Base-by-base conservation (phyloP, 1,139 yeast genomes). In the Williopsis jadinii region DNA sequence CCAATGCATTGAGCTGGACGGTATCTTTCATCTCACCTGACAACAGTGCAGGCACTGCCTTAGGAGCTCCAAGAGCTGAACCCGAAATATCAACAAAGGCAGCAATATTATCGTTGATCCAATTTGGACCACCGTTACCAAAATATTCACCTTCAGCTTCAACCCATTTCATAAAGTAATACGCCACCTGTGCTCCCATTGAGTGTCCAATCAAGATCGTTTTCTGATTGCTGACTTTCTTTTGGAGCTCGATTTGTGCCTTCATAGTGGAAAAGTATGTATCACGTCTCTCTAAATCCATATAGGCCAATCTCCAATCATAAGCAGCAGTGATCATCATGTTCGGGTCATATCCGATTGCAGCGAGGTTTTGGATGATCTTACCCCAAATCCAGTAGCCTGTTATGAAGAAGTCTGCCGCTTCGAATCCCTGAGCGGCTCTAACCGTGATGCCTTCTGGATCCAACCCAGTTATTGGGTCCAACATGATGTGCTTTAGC, bases 351-450 rank as follows among this genome's bases (percentile, higher is more conserved):
- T 92, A 92, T 0, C 97, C 97, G 48, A 94, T 75, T 1, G 87
- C 97, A 2, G 96, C 95, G 50, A 94, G 68, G 55, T 94, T 94
- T 60, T 92, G 96, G 13, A 92, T 68, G 42, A 92, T 77, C 60
- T 94, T 92, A 60, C 87, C 87, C 98, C 98, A 92, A 54, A 92
- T 86, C 98, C 98, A 92, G 63, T 92, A 92, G 0, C 98, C 98
- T 5, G 97, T 87, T 62, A 92, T 80, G 58, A 92, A 92, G 63
- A 88, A 92, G 63, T 92, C 98, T 0, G 96, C 94, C 1, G 97
- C 95, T 54, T 92, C 97, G 63, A 92, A 86, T 0, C 98, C 98
- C 59, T 86, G 95, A 0, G 96, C 94, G 0, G 98, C 95, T 45
- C 98, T 68, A 31, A 92, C 60, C 50, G 73, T 83, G 53, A 85